Evolutionary conservation across 2,329 filamentous ascomycete species (phyloP).

Genomic region (Helotiales sp.): DNA sequence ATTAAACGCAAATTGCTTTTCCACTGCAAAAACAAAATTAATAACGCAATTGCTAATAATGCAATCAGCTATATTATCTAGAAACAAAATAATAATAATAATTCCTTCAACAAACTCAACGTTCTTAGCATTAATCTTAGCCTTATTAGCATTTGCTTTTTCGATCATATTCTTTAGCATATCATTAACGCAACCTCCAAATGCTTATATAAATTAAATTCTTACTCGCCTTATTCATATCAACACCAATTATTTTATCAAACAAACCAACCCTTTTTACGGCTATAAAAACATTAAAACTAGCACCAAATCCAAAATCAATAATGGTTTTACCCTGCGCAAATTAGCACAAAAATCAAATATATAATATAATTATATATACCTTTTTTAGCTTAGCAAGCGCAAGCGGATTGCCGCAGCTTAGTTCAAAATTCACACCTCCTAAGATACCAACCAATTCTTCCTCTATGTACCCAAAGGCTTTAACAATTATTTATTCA

Average conservation of each 20-base stretch:
- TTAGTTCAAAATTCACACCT: constrained; percentile 33
- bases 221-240: constrained; percentile 57
- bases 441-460: constrained; percentile 28
- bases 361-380: not conserved
- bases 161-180: constrained; percentile 59
- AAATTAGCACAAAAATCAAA: constrained; percentile 1
- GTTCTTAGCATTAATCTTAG: constrained; percentile 49
- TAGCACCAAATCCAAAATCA: constrained; percentile 62
- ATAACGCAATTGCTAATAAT: constrained; percentile 69
- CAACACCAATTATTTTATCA: constrained; percentile 59
- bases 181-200: constrained; percentile 10
- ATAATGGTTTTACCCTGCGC: constrained; percentile 60
- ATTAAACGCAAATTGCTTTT: constrained; percentile 59
- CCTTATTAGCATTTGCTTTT: constrained; percentile 53
- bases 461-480: constrained; percentile 55
- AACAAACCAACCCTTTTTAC: constrained; percentile 52
- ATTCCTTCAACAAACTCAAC: constrained; percentile 55
- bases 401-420: constrained; percentile 33
- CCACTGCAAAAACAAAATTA: constrained; percentile 58
- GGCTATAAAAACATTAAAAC: constrained; percentile 62
- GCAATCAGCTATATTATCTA: constrained; percentile 53
- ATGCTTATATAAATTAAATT: constrained; percentile 40
- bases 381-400: constrained; percentile 26
- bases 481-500: constrained; percentile 49
- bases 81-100: constrained; percentile 57